These are phyloP conservation scores for Stylonectria norvegica DNA, from an alignment of 2,329 filamentous ascomycete genomes.

Conservation along the genomic window DNA sequence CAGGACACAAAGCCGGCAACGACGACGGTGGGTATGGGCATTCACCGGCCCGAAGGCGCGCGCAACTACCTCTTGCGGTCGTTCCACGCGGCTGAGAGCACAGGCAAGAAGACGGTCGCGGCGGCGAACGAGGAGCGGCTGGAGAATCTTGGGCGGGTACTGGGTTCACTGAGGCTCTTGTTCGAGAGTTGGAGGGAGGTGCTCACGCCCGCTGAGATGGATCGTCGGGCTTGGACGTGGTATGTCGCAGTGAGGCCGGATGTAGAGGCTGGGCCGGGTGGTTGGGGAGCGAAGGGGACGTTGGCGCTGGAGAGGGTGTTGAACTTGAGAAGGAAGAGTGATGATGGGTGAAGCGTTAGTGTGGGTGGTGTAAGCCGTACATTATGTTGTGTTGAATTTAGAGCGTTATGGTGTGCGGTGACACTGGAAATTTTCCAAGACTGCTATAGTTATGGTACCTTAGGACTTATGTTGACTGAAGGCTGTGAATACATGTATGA, in stretches of 20 bases:
- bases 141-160: constrained; percentile 63
- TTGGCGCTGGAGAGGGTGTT: constrained; percentile 66
- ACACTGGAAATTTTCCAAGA: too few species aligned
- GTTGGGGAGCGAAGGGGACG: constrained; percentile 79
- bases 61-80: constrained; percentile 54
- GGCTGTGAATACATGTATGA: too few species aligned
- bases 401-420: too few species aligned
- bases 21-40: constrained; percentile 57
- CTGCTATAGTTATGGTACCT: too few species aligned
- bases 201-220: constrained; percentile 63
- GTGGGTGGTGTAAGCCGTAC: neutral
- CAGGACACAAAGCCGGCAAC: constrained; percentile 45
- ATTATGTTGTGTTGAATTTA: neutral
- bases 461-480: too few species aligned
- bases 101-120: constrained; percentile 38
- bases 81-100: constrained; percentile 49
- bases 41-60: constrained; percentile 71
- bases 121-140: constrained; percentile 59
- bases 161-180: constrained; percentile 68
- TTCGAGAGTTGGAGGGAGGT: constrained; percentile 71
- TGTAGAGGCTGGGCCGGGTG: constrained; percentile 68
- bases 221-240: constrained; percentile 76
- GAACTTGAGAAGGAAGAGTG: constrained; percentile 43
- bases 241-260: constrained; percentile 74
- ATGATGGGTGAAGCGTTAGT: neutral